A percentile compares a stretch with the other conserved stretches of the same genome.
Evolutionary conservation across 164 flowering plant genomes (phyloP).

Genomic region (Macadamia tetraphylla): DNA sequence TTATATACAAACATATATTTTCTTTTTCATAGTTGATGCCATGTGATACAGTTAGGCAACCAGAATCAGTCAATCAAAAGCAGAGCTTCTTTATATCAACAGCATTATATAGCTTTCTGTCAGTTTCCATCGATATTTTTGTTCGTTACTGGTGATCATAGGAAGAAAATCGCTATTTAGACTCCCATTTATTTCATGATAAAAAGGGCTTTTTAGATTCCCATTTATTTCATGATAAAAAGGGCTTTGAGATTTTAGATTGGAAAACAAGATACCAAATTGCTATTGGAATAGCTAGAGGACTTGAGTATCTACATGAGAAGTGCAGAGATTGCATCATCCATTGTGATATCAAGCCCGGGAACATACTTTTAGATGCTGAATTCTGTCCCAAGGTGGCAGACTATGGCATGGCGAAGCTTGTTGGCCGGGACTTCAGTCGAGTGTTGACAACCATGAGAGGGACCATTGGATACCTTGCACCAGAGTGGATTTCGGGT

Average conservation of each 20-base stretch:
- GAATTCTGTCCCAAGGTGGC: constrained; percentile 32
- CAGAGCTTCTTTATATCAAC: no score
- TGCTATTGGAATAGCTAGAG: constrained; percentile 31
- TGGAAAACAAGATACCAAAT: constrained; percentile 30
- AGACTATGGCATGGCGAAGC: constrained; percentile 37
- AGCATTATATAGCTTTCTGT: no score
- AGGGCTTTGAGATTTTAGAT: constrained; percentile 9
- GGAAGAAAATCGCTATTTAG: no score
- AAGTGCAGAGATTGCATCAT: constrained; percentile 37
- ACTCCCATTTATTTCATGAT: no score
- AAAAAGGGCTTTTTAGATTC: constrained; percentile 38
- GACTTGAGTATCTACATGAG: constrained; percentile 35
- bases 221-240: constrained; percentile 25
- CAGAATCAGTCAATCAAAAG: no score
- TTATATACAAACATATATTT: no score
- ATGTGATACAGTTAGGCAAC: no score
- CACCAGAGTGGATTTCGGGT: constrained; percentile 28
- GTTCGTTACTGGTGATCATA: no score
- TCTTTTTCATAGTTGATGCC: no score
- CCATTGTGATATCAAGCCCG: constrained; percentile 14
- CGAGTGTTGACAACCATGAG: constrained; percentile 42
- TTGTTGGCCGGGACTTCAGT: constrained; percentile 38
- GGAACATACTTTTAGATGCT: no score
- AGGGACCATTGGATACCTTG: constrained; percentile 28
- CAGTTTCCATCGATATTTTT: no score